These are phyloP conservation scores for Capronia americana DNA, from an alignment of 2,329 filamentous ascomycete species.

Conservation along the genomic window DNA sequence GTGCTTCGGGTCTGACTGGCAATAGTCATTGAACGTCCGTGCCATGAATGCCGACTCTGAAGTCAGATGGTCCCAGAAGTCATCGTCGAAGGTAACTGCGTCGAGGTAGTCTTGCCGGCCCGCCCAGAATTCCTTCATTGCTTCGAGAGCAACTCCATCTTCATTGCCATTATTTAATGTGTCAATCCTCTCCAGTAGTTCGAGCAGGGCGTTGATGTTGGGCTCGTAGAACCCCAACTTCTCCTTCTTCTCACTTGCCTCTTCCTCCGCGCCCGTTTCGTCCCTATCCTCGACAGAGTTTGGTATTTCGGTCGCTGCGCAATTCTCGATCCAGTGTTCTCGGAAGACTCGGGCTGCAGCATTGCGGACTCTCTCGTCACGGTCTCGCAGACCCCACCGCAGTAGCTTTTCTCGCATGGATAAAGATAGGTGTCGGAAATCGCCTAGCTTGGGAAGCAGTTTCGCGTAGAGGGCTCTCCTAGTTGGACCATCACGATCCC, in stretches of 20 bases:
- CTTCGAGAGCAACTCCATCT: conserved; percentile 87
- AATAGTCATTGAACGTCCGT: conserved; percentile 93
- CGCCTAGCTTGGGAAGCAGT: conserved; percentile 83
- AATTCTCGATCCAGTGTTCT: conserved; percentile 98
- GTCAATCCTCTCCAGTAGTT: conserved; percentile 92
- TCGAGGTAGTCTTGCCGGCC: conserved; percentile 70
- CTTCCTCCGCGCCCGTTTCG: conserved; percentile 45
- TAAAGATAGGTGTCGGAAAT: conserved; percentile 91
- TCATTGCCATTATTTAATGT: conserved; percentile 88
- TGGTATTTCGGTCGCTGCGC: conserved; percentile 63
- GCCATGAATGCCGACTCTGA: conserved; percentile 90
- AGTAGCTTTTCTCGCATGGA: conserved; percentile 95
- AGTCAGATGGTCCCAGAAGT: conserved; percentile 57
- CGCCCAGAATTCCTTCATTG: conserved; percentile 97
- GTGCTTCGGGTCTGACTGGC: conserved; percentile 76
- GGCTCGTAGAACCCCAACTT: conserved; percentile 63
- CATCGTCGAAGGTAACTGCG: conserved; percentile 52
- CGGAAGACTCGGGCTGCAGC: conserved; percentile 88
- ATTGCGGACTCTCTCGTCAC: conserved; percentile 92
- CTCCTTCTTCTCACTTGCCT: conserved; percentile 46
- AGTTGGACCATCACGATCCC: conserved; percentile 85
- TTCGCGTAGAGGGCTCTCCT: conserved; percentile 85
- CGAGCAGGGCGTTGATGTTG: conserved; percentile 81
- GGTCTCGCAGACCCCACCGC: conserved; percentile 90
- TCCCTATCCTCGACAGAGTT: conserved; percentile 35